Base-by-base conservation (phyloP, 2,329 filamentous ascomycete species). In the Talaromyces pinophilus region DNA sequence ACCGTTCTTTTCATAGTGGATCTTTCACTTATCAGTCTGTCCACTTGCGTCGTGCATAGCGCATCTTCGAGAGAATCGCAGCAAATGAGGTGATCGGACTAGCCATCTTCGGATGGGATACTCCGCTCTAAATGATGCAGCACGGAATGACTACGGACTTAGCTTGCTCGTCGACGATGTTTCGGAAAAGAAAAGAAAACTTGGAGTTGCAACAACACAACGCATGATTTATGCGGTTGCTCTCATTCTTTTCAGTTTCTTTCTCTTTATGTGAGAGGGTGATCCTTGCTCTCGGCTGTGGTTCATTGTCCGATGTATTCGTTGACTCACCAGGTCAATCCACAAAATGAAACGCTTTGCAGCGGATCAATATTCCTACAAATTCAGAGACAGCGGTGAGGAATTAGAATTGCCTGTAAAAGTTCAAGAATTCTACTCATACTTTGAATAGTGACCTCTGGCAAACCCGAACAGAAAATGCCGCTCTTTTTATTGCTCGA, bases 401-500 rank as follows among this genome's bases (percentile, higher is more conserved):
- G 5, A 25, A 22, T 3, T 19, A 1, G 6, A 30, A n/a, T 2
- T 46, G 10, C 3, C 15, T 11, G 22, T 10, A 2, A 30, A 11
- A 30, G 7, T 30, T 60, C n/a, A n/a, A n/a, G 17, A 54, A 25
- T n/a, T 33, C 17, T 11, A 8, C 22, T 60, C 22, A 60, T 60
- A 19, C 8, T 60, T 5, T 46, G 28, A n/a, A 64, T 19, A 64
- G 62, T 25, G 35, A 59, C 25, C 3, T 64, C n/a, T 76, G 74
- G 74, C 70, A 67, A 61, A 69, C 70, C 52, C 71, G 73, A 4
- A 71, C 69, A 5, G 66, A 68, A 55, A 67, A 64, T 59, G 38
- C 69, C 17, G 71, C 74, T 22, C 63, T 69, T 30, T 72, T 73
- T 50, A 67, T 76, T 52, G 69, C 70, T 28, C 67, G 66, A 17